A percentile compares a stretch with the other conserved stretches of the same genome.
phyloP scores from a whole-genome alignment of 1,284 basidiomycete species.

The Trichosporon asahii region DNA sequence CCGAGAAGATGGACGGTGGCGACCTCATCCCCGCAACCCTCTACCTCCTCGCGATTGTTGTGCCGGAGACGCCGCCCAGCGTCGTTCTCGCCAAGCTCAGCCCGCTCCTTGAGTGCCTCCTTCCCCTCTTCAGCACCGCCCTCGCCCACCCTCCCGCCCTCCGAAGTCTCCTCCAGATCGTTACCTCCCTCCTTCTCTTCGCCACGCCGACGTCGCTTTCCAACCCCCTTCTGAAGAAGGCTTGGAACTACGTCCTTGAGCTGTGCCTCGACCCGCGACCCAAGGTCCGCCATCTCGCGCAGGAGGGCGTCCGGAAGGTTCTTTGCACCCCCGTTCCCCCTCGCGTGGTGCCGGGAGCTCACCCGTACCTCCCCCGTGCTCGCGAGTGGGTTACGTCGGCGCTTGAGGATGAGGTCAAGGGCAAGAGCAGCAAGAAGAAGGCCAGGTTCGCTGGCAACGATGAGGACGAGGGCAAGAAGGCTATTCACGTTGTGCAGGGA shows the following conservation, averaged over 20 bases:
- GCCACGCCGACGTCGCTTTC: slow-evolving; percentile 60
- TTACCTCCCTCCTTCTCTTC: slow-evolving; percentile 70
- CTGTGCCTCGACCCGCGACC: slow-evolving; percentile 83
- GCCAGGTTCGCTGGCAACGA: slow-evolving; percentile 54
- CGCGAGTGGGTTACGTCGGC: slow-evolving; percentile 74
- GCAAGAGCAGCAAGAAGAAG: slow-evolving; percentile 63
- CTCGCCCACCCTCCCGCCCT: slow-evolving; percentile 50
- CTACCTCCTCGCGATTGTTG: slow-evolving; percentile 75
- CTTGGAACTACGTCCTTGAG: slow-evolving; percentile 71
- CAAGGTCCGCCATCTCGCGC: slow-evolving; percentile 88
- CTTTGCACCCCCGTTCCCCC: slow-evolving; percentile 72
- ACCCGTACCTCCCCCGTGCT: slow-evolving; percentile 75
- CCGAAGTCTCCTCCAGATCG: slow-evolving; percentile 55
- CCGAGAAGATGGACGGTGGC: slow-evolving; percentile 59
- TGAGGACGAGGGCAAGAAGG: slow-evolving; percentile 63
- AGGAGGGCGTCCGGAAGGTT: slow-evolving; percentile 76
- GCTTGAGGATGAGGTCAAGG: slow-evolving; percentile 64
- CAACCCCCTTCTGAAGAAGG: slow-evolving; percentile 63
- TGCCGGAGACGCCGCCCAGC: slow-evolving; percentile 64
- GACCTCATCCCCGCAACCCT: slow-evolving; percentile 81
- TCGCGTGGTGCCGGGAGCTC: slow-evolving; percentile 57
- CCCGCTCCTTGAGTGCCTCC: slow-evolving; percentile 61
- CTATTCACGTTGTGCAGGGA: slow-evolving; percentile 74
- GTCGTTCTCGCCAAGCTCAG: slow-evolving; percentile 48
- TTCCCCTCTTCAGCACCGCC: slow-evolving; percentile 63